Base-by-base conservation (phyloP, 306 rosid species). In the Datisca glomerata region DNA sequence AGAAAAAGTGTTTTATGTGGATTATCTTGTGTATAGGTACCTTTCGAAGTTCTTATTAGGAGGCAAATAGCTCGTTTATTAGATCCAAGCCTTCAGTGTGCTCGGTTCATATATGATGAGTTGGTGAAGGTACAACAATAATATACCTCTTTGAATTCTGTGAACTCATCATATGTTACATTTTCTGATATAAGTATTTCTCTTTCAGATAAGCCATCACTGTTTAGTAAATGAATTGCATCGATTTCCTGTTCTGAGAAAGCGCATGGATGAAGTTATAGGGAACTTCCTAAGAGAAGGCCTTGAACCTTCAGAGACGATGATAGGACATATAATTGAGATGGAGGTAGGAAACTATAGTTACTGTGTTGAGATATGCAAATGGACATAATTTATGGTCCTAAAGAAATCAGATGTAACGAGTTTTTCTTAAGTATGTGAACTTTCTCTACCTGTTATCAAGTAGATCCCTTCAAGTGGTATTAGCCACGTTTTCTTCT, bases 61-160 rank as follows among this genome's bases (percentile, higher is more conserved):
- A 46, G 69, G 42, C 72, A 71, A 53, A 71, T 60, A 22, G 47
- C 53, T 51, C 65, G 65, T 35, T 49, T 71, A 47, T 50, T 65
- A 28, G 66, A 65, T 48, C 77, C 77, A 8, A 60, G 77, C 56
- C 61, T 56, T 47, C 77, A 71, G 47, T 71, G 77, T 52, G 59
- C 64, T 25, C 49, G 24, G 27, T 61, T 60, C 52, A 63, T 65
- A 60, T 61, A 60, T 13, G 65, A 60, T 22, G 77, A 71, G 46
- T 55, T 71, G 37, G 41, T 56, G 20, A 47, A 56, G 72, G 77
- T 71, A 51, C 36, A 41, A 51, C 38, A n/a, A 18, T 11, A 21
- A 12, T 19, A 44, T 51, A n/a, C 9, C 3, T 17, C 14, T 34
- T 5, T 37, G 24, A 14, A 16, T 16, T 36, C 21, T 14, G 21